Percentiles rank a stretch among this genome's conserved stretches.
Conservation (phyloP, 1,284 basidiomycete species). For the Tilletia setariae region DNA sequence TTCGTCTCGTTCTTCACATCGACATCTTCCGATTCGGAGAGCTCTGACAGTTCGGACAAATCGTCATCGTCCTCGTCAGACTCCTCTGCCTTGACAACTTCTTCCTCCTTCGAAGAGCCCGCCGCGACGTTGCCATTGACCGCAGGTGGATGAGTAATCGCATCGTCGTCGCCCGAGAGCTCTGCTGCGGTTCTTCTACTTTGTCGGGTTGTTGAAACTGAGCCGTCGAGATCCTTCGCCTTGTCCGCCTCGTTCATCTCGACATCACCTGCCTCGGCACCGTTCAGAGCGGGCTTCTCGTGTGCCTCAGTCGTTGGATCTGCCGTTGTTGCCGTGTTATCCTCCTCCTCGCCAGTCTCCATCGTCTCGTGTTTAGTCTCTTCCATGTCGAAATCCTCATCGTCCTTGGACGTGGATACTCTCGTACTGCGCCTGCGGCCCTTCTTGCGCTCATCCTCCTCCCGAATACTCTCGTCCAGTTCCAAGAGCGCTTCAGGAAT, state of each 20-base stretch:
- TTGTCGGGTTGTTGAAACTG: no score
- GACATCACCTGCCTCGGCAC: background rate
- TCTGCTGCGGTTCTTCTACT: no score
- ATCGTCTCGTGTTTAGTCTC: background rate
- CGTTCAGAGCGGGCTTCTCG: background rate
- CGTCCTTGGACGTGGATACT: background rate
- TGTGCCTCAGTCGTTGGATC: background rate
- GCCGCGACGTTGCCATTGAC: conserved; percentile 10
- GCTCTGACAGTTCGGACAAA: conserved; percentile 48
- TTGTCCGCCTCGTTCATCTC: background rate
- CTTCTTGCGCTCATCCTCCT: conserved; percentile 13
- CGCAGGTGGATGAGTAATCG: conserved; percentile 13
- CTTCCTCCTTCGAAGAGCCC: conserved; percentile 15
- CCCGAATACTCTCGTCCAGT: conserved; percentile 10
- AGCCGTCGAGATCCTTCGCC: background rate
- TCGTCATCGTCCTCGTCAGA: conserved; percentile 19
- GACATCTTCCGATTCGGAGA: conserved; percentile 22
- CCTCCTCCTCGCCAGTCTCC: background rate
- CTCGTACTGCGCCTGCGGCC: conserved; percentile 5
- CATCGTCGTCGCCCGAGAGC: background rate
- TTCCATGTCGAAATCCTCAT: background rate
- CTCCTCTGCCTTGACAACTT: conserved; percentile 4
- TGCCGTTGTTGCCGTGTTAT: background rate
- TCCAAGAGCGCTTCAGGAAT: conserved; percentile 4
- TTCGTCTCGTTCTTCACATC: conserved; percentile 20